Conservation (phyloP, 805 yeast species). For the Yarrowia sp. region DNA sequence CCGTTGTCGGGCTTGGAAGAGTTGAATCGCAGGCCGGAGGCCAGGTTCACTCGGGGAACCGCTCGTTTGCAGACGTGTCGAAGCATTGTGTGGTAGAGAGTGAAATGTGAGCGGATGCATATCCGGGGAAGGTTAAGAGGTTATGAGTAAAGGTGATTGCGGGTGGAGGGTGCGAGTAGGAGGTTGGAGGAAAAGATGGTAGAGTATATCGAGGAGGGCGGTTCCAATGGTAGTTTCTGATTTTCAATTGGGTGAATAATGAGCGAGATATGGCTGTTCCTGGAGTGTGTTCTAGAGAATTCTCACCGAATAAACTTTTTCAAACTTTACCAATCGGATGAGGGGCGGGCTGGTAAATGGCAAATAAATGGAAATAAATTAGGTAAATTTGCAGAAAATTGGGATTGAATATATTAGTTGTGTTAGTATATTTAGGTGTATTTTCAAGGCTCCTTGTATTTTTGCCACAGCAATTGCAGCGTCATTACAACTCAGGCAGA, state of each 20-base stretch:
- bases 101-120: not conserved
- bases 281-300: not conserved
- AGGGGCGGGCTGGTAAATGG: too few relatives aligned
- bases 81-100: not conserved
- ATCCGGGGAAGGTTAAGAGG: not conserved
- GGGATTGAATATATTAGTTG: not conserved
- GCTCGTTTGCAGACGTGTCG: conserved; percentile 10
- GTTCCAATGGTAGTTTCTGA: not conserved
- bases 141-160: not conserved
- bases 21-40: conserved; percentile 12
- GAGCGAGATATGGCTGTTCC: not conserved
- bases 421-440: too few relatives aligned
- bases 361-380: too few relatives aligned
- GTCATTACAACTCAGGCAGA: not conserved
- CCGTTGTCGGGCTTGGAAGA: conserved; percentile 11
- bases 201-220: not conserved
- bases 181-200: not conserved
- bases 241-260: not conserved
- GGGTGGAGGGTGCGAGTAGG: not conserved
- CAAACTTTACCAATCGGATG: not conserved
- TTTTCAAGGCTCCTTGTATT: not conserved
- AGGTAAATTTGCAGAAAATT: not conserved
- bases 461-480: not conserved
- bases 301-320: not conserved
- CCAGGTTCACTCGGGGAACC: not conserved